Percentiles rank a stretch among this genome's conserved stretches.
phyloP scores from a whole-genome alignment of 148 eudicot genomes.

The Camellia japonica region DNA sequence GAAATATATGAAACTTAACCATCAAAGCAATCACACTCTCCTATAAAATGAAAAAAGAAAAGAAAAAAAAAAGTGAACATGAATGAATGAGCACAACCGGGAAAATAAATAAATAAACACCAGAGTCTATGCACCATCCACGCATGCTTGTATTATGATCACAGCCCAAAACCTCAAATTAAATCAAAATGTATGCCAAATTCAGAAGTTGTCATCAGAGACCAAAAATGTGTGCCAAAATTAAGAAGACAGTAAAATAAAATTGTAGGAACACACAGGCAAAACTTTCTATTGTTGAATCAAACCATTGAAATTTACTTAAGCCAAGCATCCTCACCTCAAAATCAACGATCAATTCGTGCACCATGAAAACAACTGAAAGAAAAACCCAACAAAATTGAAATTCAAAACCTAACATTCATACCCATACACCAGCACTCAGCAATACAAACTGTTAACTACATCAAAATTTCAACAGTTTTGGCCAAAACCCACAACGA shows the following conservation, averaged over 20 bases:
- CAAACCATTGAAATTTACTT: background rate
- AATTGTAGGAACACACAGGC: background rate
- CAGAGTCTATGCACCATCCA: background rate
- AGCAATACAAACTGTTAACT: background rate
- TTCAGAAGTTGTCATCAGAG: background rate
- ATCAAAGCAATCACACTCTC: too few relatives aligned
- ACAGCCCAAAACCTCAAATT: background rate
- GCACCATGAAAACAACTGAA: background rate
- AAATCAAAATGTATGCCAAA: background rate
- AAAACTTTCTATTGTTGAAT: background rate
- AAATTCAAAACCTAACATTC: constrained; percentile 1
- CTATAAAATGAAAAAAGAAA: too few relatives aligned
- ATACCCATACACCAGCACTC: background rate
- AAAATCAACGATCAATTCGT: background rate
- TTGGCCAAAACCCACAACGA: background rate
- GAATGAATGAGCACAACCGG: too few relatives aligned
- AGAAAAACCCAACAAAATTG: background rate
- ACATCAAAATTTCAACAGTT: background rate
- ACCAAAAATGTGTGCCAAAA: background rate
- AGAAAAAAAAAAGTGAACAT: too few relatives aligned
- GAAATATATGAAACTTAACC: too few relatives aligned
- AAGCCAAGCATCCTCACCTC: background rate
- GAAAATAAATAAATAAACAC: background rate
- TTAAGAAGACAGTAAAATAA: background rate
- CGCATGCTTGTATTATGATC: background rate